Evolutionary conservation across 768 basidiomycete genomes (phyloP).

Genomic region (Tremella fuciformis): DNA sequence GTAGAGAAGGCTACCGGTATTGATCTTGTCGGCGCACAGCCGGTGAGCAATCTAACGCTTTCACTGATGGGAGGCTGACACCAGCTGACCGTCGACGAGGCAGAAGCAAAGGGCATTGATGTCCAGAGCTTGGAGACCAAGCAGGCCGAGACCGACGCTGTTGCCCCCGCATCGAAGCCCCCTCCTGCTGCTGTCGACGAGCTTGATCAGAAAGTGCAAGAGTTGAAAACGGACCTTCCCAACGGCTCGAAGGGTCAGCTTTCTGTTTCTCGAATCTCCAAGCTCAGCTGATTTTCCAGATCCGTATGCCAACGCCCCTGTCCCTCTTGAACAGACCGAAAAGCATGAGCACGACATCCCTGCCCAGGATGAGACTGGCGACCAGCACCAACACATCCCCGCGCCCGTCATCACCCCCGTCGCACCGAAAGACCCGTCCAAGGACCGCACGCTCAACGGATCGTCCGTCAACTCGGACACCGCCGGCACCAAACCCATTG

Average conservation of each 20-base stretch:
- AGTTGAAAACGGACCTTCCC: slow-evolving; percentile 25
- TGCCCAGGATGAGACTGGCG: slow-evolving; percentile 44
- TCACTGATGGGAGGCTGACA: slow-evolving; percentile 1
- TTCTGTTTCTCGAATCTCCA: slow-evolving; percentile 12
- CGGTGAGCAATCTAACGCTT: slow-evolving; percentile 33
- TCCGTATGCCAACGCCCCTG: slow-evolving; percentile 10
- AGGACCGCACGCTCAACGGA: slow-evolving; percentile 39
- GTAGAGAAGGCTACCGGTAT: slow-evolving; percentile 48
- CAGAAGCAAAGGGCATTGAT: slow-evolving; percentile 45
- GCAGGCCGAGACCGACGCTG: slow-evolving; percentile 32
- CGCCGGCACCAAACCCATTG: slow-evolving; percentile 35
- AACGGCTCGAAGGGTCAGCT: slow-evolving; percentile 9
- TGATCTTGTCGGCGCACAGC: slow-evolving; percentile 40
- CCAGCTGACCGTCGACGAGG: slow-evolving; percentile 48
- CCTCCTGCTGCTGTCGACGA: slow-evolving; percentile 32
- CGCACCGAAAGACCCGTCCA: slow-evolving; percentile 32
- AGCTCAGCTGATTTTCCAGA: background rate
- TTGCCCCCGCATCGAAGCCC: slow-evolving; percentile 28
- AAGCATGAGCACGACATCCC: slow-evolving; percentile 38
- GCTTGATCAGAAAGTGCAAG: slow-evolving; percentile 37
- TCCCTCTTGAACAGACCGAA: slow-evolving; percentile 12
- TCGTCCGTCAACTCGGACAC: slow-evolving; percentile 19
- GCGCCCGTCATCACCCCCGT: slow-evolving; percentile 44
- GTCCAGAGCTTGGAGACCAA: slow-evolving; percentile 30
- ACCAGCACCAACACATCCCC: slow-evolving; percentile 46